Percentiles rank a stretch among this genome's conserved stretches.
These are phyloP conservation scores for Setaria italica DNA, from an alignment of 202 grass and related monocot genomes.

Conservation along the genomic window DNA sequence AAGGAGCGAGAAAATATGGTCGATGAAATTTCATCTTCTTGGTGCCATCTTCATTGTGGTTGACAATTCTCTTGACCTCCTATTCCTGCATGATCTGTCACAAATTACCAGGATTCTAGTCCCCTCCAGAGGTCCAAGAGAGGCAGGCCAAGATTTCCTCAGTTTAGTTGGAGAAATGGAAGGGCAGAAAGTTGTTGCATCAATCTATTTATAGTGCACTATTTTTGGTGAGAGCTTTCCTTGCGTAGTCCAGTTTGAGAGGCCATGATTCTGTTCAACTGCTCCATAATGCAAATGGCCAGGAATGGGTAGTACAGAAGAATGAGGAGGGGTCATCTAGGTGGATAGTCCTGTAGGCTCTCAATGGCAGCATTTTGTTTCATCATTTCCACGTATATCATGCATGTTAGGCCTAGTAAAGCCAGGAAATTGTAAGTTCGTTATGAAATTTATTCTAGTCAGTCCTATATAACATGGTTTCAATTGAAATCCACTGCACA, in stretches of 20 bases:
- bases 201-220: slow-evolving; percentile 60
- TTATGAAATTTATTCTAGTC: background rate
- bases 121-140: slow-evolving; percentile 38
- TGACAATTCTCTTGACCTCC: slow-evolving; percentile 35
- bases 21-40: slow-evolving; percentile 44
- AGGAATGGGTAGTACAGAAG: slow-evolving; percentile 29
- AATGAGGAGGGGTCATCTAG: slow-evolving; percentile 7
- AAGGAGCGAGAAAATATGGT: slow-evolving; percentile 1
- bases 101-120: slow-evolving; percentile 39
- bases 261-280: slow-evolving; percentile 46
- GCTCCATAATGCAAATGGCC: slow-evolving; percentile 39
- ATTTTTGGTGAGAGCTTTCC: slow-evolving; percentile 39
- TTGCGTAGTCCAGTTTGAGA: slow-evolving; percentile 41
- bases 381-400: slow-evolving; percentile 1
- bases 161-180: slow-evolving; percentile 57
- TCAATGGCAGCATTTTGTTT: slow-evolving; percentile 22
- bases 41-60: slow-evolving; percentile 19
- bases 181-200: slow-evolving; percentile 42
- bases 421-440: background rate
- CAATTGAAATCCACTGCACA: background rate
- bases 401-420: slow-evolving; percentile 8
- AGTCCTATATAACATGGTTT: background rate
- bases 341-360: background rate
- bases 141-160: slow-evolving; percentile 45
- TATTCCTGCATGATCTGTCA: slow-evolving; percentile 42